Percentiles rank a stretch among this genome's conserved stretches.
Conservation (phyloP, 2,329 filamentous ascomycete species). For the Beauveria scarabaeidicola region DNA sequence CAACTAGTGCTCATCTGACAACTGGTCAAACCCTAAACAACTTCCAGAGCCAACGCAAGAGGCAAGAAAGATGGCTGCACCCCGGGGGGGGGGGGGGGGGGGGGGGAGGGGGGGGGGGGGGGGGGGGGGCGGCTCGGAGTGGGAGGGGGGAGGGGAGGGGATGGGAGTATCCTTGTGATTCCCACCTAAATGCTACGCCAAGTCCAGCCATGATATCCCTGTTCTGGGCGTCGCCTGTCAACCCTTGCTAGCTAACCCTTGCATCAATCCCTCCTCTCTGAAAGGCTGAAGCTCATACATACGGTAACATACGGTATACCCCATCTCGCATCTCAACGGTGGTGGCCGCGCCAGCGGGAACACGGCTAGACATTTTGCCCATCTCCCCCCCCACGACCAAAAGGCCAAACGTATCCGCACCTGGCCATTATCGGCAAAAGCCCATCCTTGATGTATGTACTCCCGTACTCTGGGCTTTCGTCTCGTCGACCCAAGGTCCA, state of each 20-base stretch:
- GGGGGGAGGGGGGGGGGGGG: neutral
- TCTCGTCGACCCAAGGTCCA: too few relatives aligned
- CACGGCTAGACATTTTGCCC: conserved; percentile 4
- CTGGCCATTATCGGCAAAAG: conserved; percentile 2
- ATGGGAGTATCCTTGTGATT: conserved; percentile 8
- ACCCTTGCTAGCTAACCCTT: conserved; percentile 6
- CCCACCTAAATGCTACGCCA: conserved; percentile 3
- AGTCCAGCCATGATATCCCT: conserved; percentile 7
- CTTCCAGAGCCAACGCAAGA: neutral
- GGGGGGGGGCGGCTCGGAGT: too few relatives aligned
- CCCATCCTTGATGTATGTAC: neutral
- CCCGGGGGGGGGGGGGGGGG: neutral
- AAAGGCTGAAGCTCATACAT: neutral
- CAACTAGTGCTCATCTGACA: neutral
- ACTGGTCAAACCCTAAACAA: neutral
- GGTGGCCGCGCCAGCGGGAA: conserved; percentile 7
- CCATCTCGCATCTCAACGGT: conserved; percentile 12
- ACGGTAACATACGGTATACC: too few relatives aligned
- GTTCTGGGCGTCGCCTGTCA: conserved; percentile 9
- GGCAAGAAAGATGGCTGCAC: neutral
- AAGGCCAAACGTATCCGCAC: conserved; percentile 3
- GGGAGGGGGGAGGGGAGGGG: neutral
- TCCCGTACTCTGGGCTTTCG: too few relatives aligned
- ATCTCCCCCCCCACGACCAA: neutral
- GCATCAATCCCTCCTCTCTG: conserved; percentile 8